Evolutionary conservation across 495 filamentous ascomycete species (phyloP), one percentile per base, ranked within the genome.

Genomic region (Bacidia rubella): DNA sequence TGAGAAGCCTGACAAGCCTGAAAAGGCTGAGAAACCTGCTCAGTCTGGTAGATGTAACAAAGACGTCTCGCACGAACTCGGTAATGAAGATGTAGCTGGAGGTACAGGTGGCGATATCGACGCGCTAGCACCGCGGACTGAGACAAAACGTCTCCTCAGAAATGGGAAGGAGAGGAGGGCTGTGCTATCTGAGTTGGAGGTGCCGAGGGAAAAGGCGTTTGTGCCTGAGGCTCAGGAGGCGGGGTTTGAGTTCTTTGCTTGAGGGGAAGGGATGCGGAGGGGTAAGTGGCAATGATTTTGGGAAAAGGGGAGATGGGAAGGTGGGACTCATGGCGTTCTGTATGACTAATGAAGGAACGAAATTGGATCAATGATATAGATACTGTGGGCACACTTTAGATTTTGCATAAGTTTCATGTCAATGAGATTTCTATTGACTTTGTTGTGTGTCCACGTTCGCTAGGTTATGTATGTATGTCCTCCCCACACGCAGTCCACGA

Each of bases 211-310:
- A 7, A 52, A 47, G 41, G 51, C 43, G 10, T 55, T 60, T 43
- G 2, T 42, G 26, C 41, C 48, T 19, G 52, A 42, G n/a, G 52
- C 50, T 23, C 44, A 49, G 39, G n/a, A 47, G 19, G 48, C 41
- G 29, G 24, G 26, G 12, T 57, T 60, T 46, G 42, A 50, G 5
- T 53, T 55, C 21, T 12, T 24, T n/a, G 43, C 27, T 23, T 54
- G 29, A 45, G 9, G 7, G 7, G 41, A 44, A 5, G 41, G 17
- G 32, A 39, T 9, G 32, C n/a, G 32, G 9, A 39, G 32, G n/a
- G 32, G 32, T 9, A n/a, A 39, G 32, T 39, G n/a, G 32, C 9
- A 39, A 39, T 10, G 32, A n/a, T 39, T 35, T 7, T 35, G 29
- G 29, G 15, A 35, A 15, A 35, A 35, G 29, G 15, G 15, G 29